Base-by-base conservation (phyloP, 2,329 filamentous ascomycete genomes). In the Beauveria pseudobassiana region DNA sequence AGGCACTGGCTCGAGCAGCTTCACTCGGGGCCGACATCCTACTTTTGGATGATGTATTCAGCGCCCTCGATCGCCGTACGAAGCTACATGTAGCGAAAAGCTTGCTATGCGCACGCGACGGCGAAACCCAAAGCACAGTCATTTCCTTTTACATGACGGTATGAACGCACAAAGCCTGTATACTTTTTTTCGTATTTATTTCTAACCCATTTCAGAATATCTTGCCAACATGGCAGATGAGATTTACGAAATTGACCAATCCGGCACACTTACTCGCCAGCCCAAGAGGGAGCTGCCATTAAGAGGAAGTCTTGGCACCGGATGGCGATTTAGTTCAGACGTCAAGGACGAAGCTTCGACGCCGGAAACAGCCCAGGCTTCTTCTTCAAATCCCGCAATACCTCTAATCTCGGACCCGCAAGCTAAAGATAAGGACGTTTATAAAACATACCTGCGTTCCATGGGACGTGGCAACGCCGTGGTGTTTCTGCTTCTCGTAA, bases 201-300 rank as follows among this genome's bases (percentile, higher is more conserved):
- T 20, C 53, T 56, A 46, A 38, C 18, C 24, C 22, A 24, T 4
- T 10, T 3, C 7, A 56, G 54, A 56, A 3, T n/a, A 56, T 5
- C 46, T 56, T 56, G 54, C 54, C 26, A 56, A 24, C 28, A 48
- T 56, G 54, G 54, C 54, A 0, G 54, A 56, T 12, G 53, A 56
- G 16, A 24, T 56, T 14, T 56, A 48, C 42, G 54, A 56, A 9
- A 56, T 48, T 18, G 42, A 46, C 10, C 18, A 20, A 9, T 30
- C 54, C 5, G 54, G 54, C 12, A 38, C 16, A n/a, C n/a, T 56
- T 16, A 7, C 8, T 34, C 54, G 54, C 26, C 54, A 42, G 8
- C n/a, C 18, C 18, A 46, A 46, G 42, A 38, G 18, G 26, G 26
- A 43, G 22, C 16, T 14, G 52, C 22, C 38, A 1, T 3, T 18